These are phyloP conservation scores for Alternaria sp. DNA, from an alignment of 2,329 filamentous ascomycete species.

Conservation along the genomic window DNA sequence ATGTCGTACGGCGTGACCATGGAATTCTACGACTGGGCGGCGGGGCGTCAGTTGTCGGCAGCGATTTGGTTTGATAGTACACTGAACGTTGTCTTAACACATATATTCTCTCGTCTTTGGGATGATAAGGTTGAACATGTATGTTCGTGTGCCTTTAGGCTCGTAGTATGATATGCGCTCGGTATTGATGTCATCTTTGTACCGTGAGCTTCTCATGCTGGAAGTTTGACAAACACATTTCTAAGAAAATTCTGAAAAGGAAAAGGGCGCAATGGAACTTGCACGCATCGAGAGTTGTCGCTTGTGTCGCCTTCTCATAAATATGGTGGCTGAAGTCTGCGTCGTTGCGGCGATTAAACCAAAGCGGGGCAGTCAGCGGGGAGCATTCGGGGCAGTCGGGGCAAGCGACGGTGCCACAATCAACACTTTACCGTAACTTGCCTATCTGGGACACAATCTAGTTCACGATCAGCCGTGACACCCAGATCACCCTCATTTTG, in stretches of 20 bases:
- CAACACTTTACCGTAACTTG: not conserved
- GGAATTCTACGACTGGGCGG: not conserved
- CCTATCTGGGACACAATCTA: not conserved
- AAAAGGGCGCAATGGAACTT: not conserved
- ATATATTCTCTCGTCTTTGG: not conserved
- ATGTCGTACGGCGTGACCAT: not conserved
- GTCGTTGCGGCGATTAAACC: not conserved
- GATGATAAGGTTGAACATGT: accelerated
- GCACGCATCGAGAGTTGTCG: not conserved
- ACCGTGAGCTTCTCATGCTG: not conserved
- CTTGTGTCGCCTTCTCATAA: not conserved
- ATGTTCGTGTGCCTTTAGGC: not conserved
- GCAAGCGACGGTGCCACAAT: not conserved
- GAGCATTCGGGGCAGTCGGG: not conserved
- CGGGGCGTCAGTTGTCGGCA: not conserved
- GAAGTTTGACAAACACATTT: not conserved
- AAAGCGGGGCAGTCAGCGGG: not conserved
- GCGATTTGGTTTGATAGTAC: not conserved
- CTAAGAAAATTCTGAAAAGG: not conserved
- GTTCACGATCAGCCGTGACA: not conserved
- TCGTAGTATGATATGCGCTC: not conserved
- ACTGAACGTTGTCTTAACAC: not conserved
- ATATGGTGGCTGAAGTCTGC: not conserved
- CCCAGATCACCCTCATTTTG: too few species aligned
- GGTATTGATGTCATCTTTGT: not conserved